Percentiles rank a stretch among this genome's conserved stretches.
phyloP scores from a whole-genome alignment of 305 asterid species.

The Fraxinus greggii region DNA sequence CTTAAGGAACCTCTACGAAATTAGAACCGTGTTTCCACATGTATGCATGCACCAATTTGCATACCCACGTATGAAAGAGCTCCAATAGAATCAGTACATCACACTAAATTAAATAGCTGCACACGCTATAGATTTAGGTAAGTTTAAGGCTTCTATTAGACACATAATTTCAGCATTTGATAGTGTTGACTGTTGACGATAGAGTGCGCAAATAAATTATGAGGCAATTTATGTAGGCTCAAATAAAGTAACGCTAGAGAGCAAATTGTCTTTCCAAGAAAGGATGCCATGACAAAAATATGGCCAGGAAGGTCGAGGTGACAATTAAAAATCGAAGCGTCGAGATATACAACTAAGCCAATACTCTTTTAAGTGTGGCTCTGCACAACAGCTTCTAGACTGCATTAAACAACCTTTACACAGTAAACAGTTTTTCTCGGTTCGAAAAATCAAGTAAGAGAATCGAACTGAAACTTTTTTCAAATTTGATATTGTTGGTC shows the following conservation, averaged over 20 bases:
- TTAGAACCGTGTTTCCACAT: not conserved
- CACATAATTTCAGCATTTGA: not conserved
- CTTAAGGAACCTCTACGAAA: not conserved
- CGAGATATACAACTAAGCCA: not conserved
- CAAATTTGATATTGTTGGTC: not conserved
- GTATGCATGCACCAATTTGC: not conserved
- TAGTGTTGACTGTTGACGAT: no score
- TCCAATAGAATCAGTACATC: not conserved
- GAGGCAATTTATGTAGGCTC: not conserved
- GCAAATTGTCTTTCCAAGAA: not conserved
- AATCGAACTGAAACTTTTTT: not conserved
- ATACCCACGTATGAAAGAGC: not conserved
- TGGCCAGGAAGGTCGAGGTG: not conserved
- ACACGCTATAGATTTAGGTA: not conserved
- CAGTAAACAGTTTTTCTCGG: not conserved
- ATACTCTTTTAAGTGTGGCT: not conserved
- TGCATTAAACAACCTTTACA: not conserved
- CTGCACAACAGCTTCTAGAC: not conserved
- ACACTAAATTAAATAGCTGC: not conserved
- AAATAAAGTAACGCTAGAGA: not conserved
- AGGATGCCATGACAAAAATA: not conserved
- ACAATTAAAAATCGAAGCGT: not conserved
- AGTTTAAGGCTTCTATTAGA: not conserved
- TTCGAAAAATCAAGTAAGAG: not conserved
- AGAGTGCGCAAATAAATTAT: not conserved